phyloP scores from a whole-genome alignment of 768 basidiomycete genomes.

The Crepidotus variabilis region DNA sequence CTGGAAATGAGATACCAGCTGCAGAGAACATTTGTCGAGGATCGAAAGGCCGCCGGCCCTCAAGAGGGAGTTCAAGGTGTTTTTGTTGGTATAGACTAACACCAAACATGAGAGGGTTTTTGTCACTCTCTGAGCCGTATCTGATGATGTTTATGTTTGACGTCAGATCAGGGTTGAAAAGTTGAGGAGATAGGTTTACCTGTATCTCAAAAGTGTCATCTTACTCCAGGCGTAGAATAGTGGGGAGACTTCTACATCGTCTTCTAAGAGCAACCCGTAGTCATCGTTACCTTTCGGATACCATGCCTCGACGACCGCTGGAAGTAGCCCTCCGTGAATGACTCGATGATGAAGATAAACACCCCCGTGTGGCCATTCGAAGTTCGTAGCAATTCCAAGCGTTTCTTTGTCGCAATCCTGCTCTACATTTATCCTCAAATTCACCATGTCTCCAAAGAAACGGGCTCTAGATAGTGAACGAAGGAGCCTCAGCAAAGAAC shows the following conservation, averaged over 20 bases:
- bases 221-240: conserved; percentile 86
- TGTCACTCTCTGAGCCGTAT: conserved; percentile 43
- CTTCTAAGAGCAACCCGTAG: conserved; percentile 80
- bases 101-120: conserved; percentile 58
- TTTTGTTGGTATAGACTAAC: conserved; percentile 88
- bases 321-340: conserved; percentile 74
- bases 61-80: conserved; percentile 65
- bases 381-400: conserved; percentile 40
- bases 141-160: conserved; percentile 28
- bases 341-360: conserved; percentile 67
- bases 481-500: conserved; percentile 66
- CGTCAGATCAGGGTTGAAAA: not conserved
- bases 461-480: conserved; percentile 51
- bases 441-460: conserved; percentile 68
- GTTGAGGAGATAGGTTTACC: conserved; percentile 33
- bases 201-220: conserved; percentile 72
- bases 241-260: conserved; percentile 83
- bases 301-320: conserved; percentile 88
- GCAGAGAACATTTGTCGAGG: conserved; percentile 55
- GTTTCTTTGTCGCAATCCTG: conserved; percentile 69
- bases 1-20: conserved; percentile 33
- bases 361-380: conserved; percentile 59
- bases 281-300: conserved; percentile 71
- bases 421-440: conserved; percentile 70
- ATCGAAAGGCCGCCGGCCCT: conserved; percentile 66